These are phyloP conservation scores for Colletotrichum liaoningense DNA, from an alignment of 2,329 filamentous ascomycete species.

Conservation along the genomic window DNA sequence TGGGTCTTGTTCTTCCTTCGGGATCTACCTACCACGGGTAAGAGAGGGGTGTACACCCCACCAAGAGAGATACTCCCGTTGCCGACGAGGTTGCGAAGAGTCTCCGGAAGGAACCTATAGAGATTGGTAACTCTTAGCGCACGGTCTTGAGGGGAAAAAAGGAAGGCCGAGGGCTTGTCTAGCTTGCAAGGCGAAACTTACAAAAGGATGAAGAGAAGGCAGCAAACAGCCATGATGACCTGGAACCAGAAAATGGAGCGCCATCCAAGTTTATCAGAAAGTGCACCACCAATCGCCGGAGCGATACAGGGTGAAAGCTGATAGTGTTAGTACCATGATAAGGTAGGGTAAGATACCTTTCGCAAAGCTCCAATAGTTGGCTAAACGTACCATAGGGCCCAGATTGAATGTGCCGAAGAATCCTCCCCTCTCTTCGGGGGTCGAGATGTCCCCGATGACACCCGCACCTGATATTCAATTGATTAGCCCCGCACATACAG, in stretches of 20 bases:
- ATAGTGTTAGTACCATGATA: not conserved
- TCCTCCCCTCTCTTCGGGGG: conserved; percentile 45
- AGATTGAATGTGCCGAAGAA: conserved; percentile 49
- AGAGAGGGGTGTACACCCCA: conserved; percentile 36
- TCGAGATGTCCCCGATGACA: conserved; percentile 47
- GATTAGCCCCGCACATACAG: accelerated
- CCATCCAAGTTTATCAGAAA: conserved; percentile 62
- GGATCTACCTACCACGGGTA: conserved; percentile 36
- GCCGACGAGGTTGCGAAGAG: conserved; percentile 42
- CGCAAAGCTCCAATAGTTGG: no score
- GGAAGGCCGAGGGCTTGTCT: no score
- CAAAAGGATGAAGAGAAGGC: conserved; percentile 47
- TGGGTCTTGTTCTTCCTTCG: conserved; percentile 18
- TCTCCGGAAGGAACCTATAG: conserved; percentile 44
- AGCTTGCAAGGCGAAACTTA: not conserved
- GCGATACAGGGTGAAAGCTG: conserved; percentile 57
- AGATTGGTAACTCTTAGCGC: not conserved
- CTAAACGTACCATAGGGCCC: conserved; percentile 41
- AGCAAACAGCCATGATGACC: conserved; percentile 54
- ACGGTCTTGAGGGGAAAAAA: not conserved
- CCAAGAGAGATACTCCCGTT: conserved; percentile 40
- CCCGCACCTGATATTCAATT: conserved; percentile 39
- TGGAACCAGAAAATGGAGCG: conserved; percentile 65
- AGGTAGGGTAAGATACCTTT: not conserved
- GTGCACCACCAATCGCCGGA: conserved; percentile 61